Percentiles rank a stretch among this genome's conserved stretches.
Evolutionary conservation across 805 yeast genomes (phyloP).

Genomic region (fission yeast (Schizosaccharomyces pombe)): DNA sequence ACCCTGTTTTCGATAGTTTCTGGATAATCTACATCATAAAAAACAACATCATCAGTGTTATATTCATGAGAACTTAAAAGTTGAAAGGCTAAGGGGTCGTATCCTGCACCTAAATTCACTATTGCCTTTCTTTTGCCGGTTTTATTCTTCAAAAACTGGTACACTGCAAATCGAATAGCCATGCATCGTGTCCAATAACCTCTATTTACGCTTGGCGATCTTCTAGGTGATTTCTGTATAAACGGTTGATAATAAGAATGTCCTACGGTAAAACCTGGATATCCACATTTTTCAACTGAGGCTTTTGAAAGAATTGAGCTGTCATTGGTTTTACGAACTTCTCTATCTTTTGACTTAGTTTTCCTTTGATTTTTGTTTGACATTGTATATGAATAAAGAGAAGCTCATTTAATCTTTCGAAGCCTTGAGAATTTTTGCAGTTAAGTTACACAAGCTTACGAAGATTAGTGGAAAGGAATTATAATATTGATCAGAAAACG

Average conservation of each 20-base stretch:
- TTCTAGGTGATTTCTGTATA: slow-evolving; percentile 38
- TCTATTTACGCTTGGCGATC: slow-evolving; percentile 61
- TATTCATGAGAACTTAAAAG: slow-evolving; percentile 18
- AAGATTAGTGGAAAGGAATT: too few relatives aligned
- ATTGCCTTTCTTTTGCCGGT: slow-evolving; percentile 18
- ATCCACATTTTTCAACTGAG: slow-evolving; percentile 33
- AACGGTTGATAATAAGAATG: slow-evolving; percentile 16
- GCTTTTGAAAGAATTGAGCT: slow-evolving; percentile 65
- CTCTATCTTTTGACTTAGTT: neutral
- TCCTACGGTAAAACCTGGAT: neutral
- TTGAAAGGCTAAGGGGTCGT: slow-evolving; percentile 37
- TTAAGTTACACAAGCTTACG: too few relatives aligned
- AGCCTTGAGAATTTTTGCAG: too few relatives aligned
- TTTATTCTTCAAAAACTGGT: slow-evolving; percentile 12
- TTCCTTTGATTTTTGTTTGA: slow-evolving; percentile 12
- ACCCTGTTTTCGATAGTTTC: slow-evolving; percentile 36
- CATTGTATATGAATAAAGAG: slow-evolving; percentile 13
- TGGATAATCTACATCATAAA: slow-evolving; percentile 55
- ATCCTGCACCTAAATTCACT: slow-evolving; percentile 63
- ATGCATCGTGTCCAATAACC: slow-evolving; percentile 69
- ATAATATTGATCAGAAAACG: too few relatives aligned
- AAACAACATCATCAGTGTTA: slow-evolving; percentile 11
- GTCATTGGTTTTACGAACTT: slow-evolving; percentile 30
- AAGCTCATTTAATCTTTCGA: too few relatives aligned
- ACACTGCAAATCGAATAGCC: slow-evolving; percentile 32